Percentiles rank a stretch among this genome's conserved stretches.
Conservation (phyloP, 768 basidiomycete genomes). For the Suillus subaureus region DNA sequence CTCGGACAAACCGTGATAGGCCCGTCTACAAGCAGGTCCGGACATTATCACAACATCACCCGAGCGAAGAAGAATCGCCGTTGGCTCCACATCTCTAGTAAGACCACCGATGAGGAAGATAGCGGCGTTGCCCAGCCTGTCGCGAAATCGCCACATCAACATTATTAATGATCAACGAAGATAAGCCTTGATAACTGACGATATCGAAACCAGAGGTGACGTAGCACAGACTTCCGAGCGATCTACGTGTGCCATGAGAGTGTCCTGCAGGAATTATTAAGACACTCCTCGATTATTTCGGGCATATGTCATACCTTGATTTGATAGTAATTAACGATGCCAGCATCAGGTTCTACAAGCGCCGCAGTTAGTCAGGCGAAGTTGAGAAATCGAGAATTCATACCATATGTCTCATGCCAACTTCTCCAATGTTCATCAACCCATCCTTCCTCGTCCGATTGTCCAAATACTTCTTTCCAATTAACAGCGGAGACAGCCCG, state of each 20-base stretch:
- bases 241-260: conserved; percentile 97
- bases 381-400: conserved; percentile 9
- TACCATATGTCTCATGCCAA: conserved; percentile 84
- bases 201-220: conserved; percentile 91
- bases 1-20: conserved; percentile 81
- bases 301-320: conserved; percentile 47
- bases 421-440: conserved; percentile 63
- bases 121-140: conserved; percentile 84
- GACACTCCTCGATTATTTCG: neutral
- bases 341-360: conserved; percentile 84
- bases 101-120: conserved; percentile 88
- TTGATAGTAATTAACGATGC: conserved; percentile 96
- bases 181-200: conserved; percentile 51
- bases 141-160: neutral
- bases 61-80: conserved; percentile 83
- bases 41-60: conserved; percentile 96
- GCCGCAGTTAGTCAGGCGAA: conserved; percentile 8
- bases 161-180: neutral
- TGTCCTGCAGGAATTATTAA: conserved; percentile 55
- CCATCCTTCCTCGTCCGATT: conserved; percentile 46
- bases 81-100: conserved; percentile 75
- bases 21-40: conserved; percentile 78
- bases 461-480: conserved; percentile 68
- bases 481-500: conserved; percentile 61
- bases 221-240: conserved; percentile 93